Evolutionary conservation across 2,329 filamentous ascomycete genomes (phyloP).

Genomic region (Aaosphaeria arxii): DNA sequence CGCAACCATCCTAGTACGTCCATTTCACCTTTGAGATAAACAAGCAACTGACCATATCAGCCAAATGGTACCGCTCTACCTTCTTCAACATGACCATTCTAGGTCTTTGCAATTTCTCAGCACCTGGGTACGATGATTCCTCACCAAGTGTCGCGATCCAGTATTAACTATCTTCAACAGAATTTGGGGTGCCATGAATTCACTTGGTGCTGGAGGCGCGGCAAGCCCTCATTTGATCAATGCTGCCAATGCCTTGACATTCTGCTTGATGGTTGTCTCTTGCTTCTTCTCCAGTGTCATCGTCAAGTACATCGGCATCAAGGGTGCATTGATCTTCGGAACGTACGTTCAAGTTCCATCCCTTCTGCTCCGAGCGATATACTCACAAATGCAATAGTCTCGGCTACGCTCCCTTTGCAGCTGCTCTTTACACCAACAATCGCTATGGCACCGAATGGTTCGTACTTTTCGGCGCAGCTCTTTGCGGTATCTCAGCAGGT

Average conservation of each 20-base stretch:
- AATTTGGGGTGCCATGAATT: conserved; percentile 71
- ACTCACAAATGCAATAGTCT: conserved; percentile 39
- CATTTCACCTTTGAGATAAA: not conserved
- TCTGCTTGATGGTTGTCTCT: conserved; percentile 69
- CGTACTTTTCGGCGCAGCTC: conserved; percentile 63
- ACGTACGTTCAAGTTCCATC: conserved; percentile 46
- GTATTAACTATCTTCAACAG: not conserved
- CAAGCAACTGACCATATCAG: conserved; percentile 26
- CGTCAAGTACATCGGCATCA: conserved; percentile 67
- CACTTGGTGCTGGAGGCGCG: conserved; percentile 66
- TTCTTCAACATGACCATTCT: conserved; percentile 69
- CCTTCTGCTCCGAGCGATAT: not conserved
- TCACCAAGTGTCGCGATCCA: not conserved
- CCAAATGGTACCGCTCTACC: conserved; percentile 66
- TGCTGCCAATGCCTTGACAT: conserved; percentile 67
- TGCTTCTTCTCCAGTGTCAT: conserved; percentile 64
- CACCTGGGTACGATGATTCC: conserved; percentile 50
- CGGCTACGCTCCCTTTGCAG: conserved; percentile 69
- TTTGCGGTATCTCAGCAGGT: conserved; percentile 68
- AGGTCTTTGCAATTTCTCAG: conserved; percentile 67
- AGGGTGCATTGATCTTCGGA: conserved; percentile 67
- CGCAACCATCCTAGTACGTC: conserved; percentile 23
- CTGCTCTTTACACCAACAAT: conserved; percentile 68
- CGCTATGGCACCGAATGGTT: conserved; percentile 68
- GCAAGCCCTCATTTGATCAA: conserved; percentile 66